Conservation (phyloP, 495 filamentous ascomycete species). For the Xylaria venustula region DNA sequence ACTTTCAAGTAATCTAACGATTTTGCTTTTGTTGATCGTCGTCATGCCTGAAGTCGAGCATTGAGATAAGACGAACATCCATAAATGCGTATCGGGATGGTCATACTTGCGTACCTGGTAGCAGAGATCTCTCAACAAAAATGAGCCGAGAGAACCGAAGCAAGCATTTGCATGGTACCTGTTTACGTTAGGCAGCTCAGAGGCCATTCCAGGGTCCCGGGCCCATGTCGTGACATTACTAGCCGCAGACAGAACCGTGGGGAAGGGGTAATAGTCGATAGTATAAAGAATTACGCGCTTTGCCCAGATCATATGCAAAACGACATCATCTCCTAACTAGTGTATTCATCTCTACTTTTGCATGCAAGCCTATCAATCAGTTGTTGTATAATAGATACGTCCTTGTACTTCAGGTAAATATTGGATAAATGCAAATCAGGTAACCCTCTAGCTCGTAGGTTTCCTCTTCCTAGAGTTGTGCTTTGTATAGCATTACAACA, state of each 20-base stretch:
- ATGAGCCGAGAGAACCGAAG: neutral
- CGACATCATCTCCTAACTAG: too few relatives aligned
- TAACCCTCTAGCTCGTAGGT: too few relatives aligned
- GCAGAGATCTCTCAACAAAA: neutral
- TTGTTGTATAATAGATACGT: too few relatives aligned
- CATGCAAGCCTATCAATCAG: too few relatives aligned
- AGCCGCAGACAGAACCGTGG: neutral
- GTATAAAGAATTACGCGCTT: neutral
- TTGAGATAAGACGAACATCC: too few relatives aligned
- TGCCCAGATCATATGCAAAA: neutral
- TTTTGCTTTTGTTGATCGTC: neutral
- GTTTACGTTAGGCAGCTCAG: neutral
- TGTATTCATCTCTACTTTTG: too few relatives aligned
- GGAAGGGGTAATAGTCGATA: neutral
- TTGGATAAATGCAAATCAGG: too few relatives aligned
- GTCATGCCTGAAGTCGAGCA: neutral
- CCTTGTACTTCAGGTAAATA: too few relatives aligned
- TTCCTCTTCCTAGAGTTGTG: too few relatives aligned
- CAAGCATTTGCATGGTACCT: neutral
- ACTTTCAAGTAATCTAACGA: neutral
- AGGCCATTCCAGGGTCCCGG: neutral
- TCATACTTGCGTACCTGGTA: neutral
- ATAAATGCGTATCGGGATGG: too few relatives aligned
- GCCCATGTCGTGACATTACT: neutral
- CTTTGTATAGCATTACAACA: too few relatives aligned